These are phyloP conservation scores for Moricandia moricandioides DNA, from an alignment of 345 rosid species.

Conservation along the genomic window DNA sequence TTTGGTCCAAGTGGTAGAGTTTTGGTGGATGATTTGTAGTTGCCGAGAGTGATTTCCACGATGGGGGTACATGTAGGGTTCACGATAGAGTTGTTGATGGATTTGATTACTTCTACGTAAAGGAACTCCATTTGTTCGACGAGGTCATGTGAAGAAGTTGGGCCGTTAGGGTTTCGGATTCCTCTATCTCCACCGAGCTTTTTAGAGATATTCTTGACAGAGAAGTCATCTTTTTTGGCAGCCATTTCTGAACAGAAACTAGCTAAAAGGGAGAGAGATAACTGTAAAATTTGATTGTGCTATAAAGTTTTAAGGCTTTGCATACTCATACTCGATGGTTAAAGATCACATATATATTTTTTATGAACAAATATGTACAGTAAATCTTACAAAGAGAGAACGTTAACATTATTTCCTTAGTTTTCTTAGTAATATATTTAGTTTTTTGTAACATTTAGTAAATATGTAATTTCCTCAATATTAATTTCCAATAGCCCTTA, in stretches of 20 bases:
- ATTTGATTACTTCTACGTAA: conserved; percentile 14
- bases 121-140: conserved; percentile 36
- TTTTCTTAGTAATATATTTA: neutral
- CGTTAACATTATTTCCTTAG: neutral
- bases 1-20: conserved; percentile 7
- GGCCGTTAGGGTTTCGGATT: conserved; percentile 11
- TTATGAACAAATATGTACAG: neutral
- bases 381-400: neutral
- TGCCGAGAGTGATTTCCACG: conserved; percentile 28
- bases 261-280: neutral
- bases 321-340: neutral
- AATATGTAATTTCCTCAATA: neutral
- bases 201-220: conserved; percentile 23
- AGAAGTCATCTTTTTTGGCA: conserved; percentile 8
- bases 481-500: neutral
- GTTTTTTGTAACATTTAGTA: neutral
- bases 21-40: conserved; percentile 22
- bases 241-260: conserved; percentile 20
- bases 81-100: neutral
- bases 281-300: neutral
- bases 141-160: conserved; percentile 32
- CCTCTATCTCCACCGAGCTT: conserved; percentile 35
- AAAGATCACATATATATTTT: neutral
- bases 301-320: neutral
- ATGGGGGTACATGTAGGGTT: conserved; percentile 2